Conservation (phyloP, 352 stramenopile genomes). For the Phytophthora sansomeana region DNA sequence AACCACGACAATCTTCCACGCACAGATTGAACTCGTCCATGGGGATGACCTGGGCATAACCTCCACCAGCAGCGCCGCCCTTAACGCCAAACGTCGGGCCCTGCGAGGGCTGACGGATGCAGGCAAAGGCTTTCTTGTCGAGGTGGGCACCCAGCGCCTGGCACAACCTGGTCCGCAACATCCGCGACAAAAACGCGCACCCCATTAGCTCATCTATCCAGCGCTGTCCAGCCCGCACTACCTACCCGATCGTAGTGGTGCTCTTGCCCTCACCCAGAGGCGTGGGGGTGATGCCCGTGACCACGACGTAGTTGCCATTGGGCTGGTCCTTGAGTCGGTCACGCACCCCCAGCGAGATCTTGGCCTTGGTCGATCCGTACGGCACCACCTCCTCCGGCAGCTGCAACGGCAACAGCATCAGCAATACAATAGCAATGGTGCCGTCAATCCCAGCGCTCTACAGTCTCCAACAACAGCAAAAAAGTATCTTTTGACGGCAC, state of each 20-base stretch:
- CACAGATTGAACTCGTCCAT: conserved; percentile 99
- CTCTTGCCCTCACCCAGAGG: conserved; percentile 98
- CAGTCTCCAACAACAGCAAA: not conserved
- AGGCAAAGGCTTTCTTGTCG: conserved; percentile 95
- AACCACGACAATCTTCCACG: conserved; percentile 71
- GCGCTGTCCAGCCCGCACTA: not conserved
- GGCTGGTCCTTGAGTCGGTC: conserved; percentile 86
- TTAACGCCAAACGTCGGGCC: conserved; percentile 99
- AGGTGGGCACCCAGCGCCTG: conserved; percentile 95
- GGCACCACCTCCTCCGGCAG: conserved; percentile 86
- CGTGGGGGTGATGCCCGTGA: conserved; percentile 98
- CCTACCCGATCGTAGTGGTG: conserved; percentile 97
- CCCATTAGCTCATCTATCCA: conserved; percentile 16
- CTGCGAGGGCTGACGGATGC: conserved; percentile 97
- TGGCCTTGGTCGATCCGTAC: conserved; percentile 93
- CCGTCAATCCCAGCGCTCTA: conserved; percentile 3
- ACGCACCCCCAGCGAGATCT: conserved; percentile 92
- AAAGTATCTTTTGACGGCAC: conserved; percentile 33
- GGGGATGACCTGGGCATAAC: conserved; percentile 95
- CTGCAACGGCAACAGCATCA: conserved; percentile 37
- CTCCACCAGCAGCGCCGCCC: conserved; percentile 78
- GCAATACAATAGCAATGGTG: conserved; percentile 1
- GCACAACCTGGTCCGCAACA: conserved; percentile 75
- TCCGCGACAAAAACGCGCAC: conserved; percentile 63
- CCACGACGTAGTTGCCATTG: conserved; percentile 98